Conservation (phyloP, 495 filamentous ascomycete genomes). For the Hypoxylon fuscum region DNA sequence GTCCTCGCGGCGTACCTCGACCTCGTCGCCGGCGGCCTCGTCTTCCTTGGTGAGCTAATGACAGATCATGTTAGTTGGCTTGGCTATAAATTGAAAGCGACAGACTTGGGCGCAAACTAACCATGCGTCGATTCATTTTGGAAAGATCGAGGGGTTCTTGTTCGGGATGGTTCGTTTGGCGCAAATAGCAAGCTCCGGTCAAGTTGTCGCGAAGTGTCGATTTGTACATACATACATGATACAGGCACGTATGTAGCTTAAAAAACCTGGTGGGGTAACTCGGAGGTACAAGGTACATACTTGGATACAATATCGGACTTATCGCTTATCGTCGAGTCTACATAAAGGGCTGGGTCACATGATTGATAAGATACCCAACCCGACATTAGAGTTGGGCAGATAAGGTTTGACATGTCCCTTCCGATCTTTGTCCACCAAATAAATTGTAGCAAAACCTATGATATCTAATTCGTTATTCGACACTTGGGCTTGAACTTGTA, state of each 20-base stretch:
- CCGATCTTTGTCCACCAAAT: too few species aligned
- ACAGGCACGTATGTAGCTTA: too few species aligned
- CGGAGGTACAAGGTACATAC: background rate
- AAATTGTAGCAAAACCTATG: too few species aligned
- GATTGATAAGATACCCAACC: slow-evolving; percentile 22
- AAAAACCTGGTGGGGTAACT: slow-evolving; percentile 20
- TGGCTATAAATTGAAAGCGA: background rate
- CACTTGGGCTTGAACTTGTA: too few species aligned
- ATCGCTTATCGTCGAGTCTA: too few species aligned
- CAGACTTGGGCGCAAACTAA: slow-evolving; percentile 18
- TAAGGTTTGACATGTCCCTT: background rate
- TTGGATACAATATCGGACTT: too few species aligned
- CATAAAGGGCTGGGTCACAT: slow-evolving; percentile 32
- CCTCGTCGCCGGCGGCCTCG: slow-evolving; percentile 80
- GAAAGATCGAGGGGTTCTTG: background rate
- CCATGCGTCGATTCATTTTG: slow-evolving; percentile 55
- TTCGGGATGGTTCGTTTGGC: background rate
- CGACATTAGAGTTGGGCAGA: background rate
- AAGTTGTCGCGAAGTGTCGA: background rate
- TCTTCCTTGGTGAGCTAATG: slow-evolving; percentile 92
- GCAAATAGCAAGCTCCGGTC: slow-evolving; percentile 1
- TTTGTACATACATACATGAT: too few species aligned
- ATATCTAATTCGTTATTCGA: too few species aligned
- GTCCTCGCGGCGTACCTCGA: slow-evolving; percentile 92
- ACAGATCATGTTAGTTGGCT: slow-evolving; percentile 24